Evolutionary conservation across 2,329 filamentous ascomycete species (phyloP), one percentile per base, ranked within the genome.

Genomic region (Acarospora socialis): DNA sequence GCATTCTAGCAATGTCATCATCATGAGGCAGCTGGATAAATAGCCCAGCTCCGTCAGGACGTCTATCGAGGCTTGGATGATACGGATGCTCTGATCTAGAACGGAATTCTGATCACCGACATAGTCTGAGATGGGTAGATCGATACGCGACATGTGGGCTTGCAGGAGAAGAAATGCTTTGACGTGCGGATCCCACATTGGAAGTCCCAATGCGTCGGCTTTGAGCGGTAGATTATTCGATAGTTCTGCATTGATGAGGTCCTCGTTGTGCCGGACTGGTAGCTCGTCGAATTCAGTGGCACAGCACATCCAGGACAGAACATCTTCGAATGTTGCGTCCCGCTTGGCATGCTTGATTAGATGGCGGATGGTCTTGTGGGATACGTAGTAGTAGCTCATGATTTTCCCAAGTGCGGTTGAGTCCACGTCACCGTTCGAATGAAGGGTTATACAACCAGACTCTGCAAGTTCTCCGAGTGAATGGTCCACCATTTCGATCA

Each of bases 361-460:
- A 46, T 83, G 77, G 1, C 90, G 81, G 46, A 98, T 84, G 0
- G 90, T 98, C 56, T 81, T 81, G 60, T 98, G 90, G 0, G 86
- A 92, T 28, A 90, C 75, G 51, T 98, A 98, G 66, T 98, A 98
- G 65, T 95, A 98, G 54, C 81, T 92, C 83, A 95, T 94, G 50
- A 98, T 95, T 61, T 93, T 94, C 47, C 90, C 90, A 5, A 95
- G 68, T 0, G 87, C 77, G 0, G 90, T 95, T 1, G 87, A 65
- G 45, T 93, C 81, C 17, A 98, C 76, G 44, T 93, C 80, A 25
- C 87, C 87, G 42, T 90, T 93, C 26, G 78, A 76, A 47, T 82
- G 79, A 3, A 92, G 67, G 12, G 77, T 68, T 10, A 93, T 73
- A 59, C 90, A 98, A 33, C 77, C 77, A 2, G 86, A 95, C 40